These are phyloP conservation scores for Abrus pulchellus DNA, from an alignment of 306 rosid genomes.

Conservation along the genomic window DNA sequence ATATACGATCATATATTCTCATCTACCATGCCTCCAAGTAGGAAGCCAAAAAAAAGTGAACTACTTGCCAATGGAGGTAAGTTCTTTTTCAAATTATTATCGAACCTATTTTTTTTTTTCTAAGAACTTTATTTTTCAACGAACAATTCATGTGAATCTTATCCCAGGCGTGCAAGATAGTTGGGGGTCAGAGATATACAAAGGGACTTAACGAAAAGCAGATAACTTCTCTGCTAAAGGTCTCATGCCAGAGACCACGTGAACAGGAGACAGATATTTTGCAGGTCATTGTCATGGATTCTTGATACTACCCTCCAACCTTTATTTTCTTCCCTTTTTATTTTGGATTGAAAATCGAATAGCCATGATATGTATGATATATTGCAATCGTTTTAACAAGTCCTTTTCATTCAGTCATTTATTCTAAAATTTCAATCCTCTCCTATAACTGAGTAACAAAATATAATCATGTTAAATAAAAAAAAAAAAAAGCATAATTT, in stretches of 20 bases:
- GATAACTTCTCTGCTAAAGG: constrained; percentile 60
- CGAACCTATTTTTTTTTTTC: background rate
- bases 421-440: background rate
- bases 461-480: too few relatives aligned
- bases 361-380: constrained; percentile 13
- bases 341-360: constrained; percentile 24
- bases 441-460: too few relatives aligned
- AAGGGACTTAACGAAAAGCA: constrained; percentile 61
- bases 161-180: constrained; percentile 60
- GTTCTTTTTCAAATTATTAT: constrained; percentile 21
- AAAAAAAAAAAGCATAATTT: too few relatives aligned
- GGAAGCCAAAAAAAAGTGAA: constrained; percentile 61
- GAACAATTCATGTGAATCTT: constrained; percentile 27
- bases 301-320: constrained; percentile 16
- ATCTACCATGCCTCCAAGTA: constrained; percentile 64
- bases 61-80: constrained; percentile 65
- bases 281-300: constrained; percentile 48
- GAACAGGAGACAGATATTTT: constrained; percentile 59
- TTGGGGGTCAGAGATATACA: constrained; percentile 63
- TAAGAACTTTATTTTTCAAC: background rate
- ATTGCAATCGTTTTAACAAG: constrained; percentile 13
- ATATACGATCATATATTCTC: constrained; percentile 56
- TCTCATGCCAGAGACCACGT: constrained; percentile 64
- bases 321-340: background rate
- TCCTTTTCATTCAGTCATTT: background rate